Conservation (phyloP, 352 stramenopile species). For the Globisporangium megalacanthum region DNA sequence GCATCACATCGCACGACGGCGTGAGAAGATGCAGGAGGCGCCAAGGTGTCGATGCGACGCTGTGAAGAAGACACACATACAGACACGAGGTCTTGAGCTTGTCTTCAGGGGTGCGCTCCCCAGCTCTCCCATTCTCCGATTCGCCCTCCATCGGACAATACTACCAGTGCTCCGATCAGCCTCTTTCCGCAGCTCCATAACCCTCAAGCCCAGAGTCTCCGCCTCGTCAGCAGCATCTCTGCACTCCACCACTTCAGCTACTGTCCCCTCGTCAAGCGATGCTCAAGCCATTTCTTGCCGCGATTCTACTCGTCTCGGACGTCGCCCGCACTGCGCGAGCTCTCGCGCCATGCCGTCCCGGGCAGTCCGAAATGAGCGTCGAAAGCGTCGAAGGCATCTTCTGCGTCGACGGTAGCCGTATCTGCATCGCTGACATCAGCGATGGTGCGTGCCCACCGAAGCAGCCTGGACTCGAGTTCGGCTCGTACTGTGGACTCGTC, state of each 20-base stretch:
- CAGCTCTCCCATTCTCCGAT: too few species aligned
- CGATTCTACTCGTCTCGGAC: conserved; percentile 4
- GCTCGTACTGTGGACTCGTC: conserved; percentile 17
- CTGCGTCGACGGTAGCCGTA: conserved; percentile 9
- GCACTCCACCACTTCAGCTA: not conserved
- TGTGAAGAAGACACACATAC: too few species aligned
- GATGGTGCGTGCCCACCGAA: conserved; percentile 9
- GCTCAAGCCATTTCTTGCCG: conserved; percentile 8
- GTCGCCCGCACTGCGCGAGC: not conserved
- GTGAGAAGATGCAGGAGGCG: too few species aligned
- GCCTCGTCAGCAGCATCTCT: conserved; percentile 2
- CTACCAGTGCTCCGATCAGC: too few species aligned
- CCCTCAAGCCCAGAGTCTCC: too few species aligned
- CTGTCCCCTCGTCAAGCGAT: not conserved
- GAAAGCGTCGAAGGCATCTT: conserved; percentile 16
- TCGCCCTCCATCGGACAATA: too few species aligned
- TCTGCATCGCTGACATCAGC: conserved; percentile 12
- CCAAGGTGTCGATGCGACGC: too few species aligned
- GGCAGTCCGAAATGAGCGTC: conserved; percentile 12
- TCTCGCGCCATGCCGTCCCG: conserved; percentile 3
- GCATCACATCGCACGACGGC: too few species aligned
- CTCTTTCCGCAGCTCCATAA: too few species aligned
- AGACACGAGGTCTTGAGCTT: too few species aligned
- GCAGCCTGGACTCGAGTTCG: conserved; percentile 12
- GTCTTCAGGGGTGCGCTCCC: too few species aligned